Percentiles rank a stretch among this genome's conserved stretches.
phyloP scores from a whole-genome alignment of 1,284 basidiomycete genomes.

The Ceraceosorus bombacis region DNA sequence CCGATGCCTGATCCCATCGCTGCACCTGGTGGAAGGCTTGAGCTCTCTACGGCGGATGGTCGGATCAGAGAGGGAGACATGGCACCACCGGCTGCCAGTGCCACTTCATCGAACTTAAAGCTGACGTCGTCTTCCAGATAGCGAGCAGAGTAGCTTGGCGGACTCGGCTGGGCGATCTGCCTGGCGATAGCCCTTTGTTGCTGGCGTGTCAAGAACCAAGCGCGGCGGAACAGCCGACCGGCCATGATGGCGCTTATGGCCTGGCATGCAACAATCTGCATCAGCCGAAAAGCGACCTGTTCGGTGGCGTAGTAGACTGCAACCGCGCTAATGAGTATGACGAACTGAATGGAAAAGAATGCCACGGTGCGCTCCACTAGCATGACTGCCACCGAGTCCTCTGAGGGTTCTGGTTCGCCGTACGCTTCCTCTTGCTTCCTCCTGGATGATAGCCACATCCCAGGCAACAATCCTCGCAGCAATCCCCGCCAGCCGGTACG shows the following conservation, averaged over 20 bases:
- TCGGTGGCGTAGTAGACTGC: slow-evolving; percentile 24
- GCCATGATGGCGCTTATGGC: slow-evolving; percentile 33
- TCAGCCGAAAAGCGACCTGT: slow-evolving; percentile 23
- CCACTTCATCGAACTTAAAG: too few relatives aligned
- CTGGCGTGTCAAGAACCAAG: slow-evolving; percentile 31
- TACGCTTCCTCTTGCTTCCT: background rate
- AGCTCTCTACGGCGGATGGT: too few relatives aligned
- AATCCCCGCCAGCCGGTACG: slow-evolving; percentile 31
- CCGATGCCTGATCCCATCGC: too few relatives aligned
- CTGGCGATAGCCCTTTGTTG: too few relatives aligned
- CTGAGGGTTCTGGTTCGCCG: slow-evolving; percentile 21
- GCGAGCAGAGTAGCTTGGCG: slow-evolving; percentile 30
- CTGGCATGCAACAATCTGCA: slow-evolving; percentile 33
- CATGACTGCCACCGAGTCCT: slow-evolving; percentile 32
- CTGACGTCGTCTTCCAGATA: slow-evolving; percentile 19
- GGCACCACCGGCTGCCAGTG: too few relatives aligned
- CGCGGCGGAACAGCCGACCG: slow-evolving; percentile 32
- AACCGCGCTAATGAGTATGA: slow-evolving; percentile 25
- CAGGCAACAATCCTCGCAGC: slow-evolving; percentile 20
- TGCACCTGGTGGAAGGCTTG: too few relatives aligned
- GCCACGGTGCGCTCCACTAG: slow-evolving; percentile 34
- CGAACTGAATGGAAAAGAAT: slow-evolving; percentile 33
- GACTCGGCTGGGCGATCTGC: slow-evolving; percentile 3
- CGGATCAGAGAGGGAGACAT: too few relatives aligned
- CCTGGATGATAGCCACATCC: too few relatives aligned